Percentiles rank a stretch among this genome's conserved stretches.
phyloP scores from a whole-genome alignment of 805 yeast genomes.

The Barnettozyma salicaria region DNA sequence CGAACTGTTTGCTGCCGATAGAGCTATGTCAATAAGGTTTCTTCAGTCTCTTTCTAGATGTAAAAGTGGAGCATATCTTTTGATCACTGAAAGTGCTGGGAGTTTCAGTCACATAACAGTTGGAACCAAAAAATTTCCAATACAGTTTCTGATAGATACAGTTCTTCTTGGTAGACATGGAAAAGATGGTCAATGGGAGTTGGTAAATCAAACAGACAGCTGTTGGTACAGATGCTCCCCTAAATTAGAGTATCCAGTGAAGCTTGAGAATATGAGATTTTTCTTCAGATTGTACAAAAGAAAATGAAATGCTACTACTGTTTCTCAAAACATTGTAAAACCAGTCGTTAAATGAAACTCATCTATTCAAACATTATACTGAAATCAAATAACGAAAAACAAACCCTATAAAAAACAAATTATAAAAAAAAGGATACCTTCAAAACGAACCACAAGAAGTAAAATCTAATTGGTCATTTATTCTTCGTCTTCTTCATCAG shows the following conservation, averaged over 20 bases:
- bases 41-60: slow-evolving; percentile 53
- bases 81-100: slow-evolving; percentile 86
- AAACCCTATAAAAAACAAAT: slow-evolving; percentile 14
- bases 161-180: slow-evolving; percentile 50
- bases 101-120: slow-evolving; percentile 76
- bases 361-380: slow-evolving; percentile 20
- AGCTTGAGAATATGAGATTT: slow-evolving; percentile 83
- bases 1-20: slow-evolving; percentile 71
- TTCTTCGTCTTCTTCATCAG: slow-evolving; percentile 94
- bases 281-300: slow-evolving; percentile 70
- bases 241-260: slow-evolving; percentile 53
- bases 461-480: slow-evolving; percentile 36
- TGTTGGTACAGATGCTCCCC: slow-evolving; percentile 68
- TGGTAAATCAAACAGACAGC: slow-evolving; percentile 62
- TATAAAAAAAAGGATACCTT: slow-evolving; percentile 9
- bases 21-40: slow-evolving; percentile 51
- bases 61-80: slow-evolving; percentile 47
- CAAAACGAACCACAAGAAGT: slow-evolving; percentile 1
- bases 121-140: slow-evolving; percentile 75
- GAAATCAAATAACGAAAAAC: slow-evolving; percentile 17
- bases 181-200: slow-evolving; percentile 54
- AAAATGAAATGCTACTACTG: slow-evolving; percentile 26
- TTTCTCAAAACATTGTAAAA: slow-evolving; percentile 1
- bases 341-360: slow-evolving; percentile 10
- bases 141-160: slow-evolving; percentile 73